Conservation (phyloP, 495 filamentous ascomycete genomes). For the Penicillium desertorum region DNA sequence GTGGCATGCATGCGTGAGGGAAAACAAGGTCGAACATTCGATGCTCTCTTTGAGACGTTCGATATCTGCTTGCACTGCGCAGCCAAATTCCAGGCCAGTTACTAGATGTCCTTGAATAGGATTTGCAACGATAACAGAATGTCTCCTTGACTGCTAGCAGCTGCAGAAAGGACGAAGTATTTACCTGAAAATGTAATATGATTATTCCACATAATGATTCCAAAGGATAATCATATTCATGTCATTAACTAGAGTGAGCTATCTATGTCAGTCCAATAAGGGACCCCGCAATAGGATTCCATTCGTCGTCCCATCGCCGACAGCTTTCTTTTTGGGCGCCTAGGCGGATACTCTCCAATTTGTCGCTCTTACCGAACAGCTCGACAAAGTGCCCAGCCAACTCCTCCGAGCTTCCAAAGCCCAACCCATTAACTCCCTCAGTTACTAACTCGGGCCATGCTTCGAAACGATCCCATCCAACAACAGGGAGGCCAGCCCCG, state of each 20-base stretch:
- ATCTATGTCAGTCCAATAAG: slow-evolving; percentile 58
- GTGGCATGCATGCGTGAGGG: slow-evolving; percentile 18
- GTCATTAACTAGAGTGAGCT: background rate
- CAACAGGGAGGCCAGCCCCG: slow-evolving; percentile 86
- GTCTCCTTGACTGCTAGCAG: background rate
- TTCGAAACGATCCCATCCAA: slow-evolving; percentile 77
- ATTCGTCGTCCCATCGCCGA: slow-evolving; percentile 90
- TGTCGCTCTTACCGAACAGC: slow-evolving; percentile 55
- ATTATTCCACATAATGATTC: background rate
- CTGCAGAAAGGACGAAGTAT: background rate
- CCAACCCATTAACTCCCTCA: slow-evolving; percentile 80
- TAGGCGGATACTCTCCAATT: slow-evolving; percentile 60
- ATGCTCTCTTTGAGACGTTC: slow-evolving; percentile 44
- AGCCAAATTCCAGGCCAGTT: slow-evolving; percentile 45
- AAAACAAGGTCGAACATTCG: slow-evolving; percentile 24
- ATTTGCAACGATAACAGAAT: background rate
- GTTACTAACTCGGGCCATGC: slow-evolving; percentile 84
- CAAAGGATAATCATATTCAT: background rate
- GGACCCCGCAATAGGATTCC: slow-evolving; percentile 74
- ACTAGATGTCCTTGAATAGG: slow-evolving; percentile 4
- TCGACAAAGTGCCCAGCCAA: slow-evolving; percentile 58
- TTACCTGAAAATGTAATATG: background rate
- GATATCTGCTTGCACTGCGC: slow-evolving; percentile 57
- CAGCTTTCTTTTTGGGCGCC: slow-evolving; percentile 77
- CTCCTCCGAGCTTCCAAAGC: slow-evolving; percentile 68